Base-by-base conservation (phyloP, 2,329 filamentous ascomycete species). In the Dactylonectria macrodidyma region DNA sequence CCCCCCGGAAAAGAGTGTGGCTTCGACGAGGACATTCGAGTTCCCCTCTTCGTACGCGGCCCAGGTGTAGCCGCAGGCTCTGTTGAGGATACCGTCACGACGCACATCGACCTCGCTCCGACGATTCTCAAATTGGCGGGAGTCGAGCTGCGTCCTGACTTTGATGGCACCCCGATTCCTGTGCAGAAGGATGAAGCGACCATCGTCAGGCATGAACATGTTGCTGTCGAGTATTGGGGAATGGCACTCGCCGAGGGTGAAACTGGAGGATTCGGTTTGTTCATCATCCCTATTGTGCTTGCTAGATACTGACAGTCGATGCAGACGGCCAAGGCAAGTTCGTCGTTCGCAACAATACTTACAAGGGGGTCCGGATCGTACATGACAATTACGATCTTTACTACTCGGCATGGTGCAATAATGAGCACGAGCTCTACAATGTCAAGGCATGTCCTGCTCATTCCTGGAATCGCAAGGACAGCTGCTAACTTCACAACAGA, bases 331-430 rank as follows among this genome's bases (percentile, higher is more conserved):
- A 72, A 16, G 74, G 74, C 3, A 69, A 51, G 36, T 44, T 52
- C 3, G 19, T 46, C 0, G 60, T 74, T 3, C 50, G 60, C 2
- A 84, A 84, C 66, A 90, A 91, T 70, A 91, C 89, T 0, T 91
- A 91, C 81, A 91, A 91, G 78, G 85, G 83, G 0, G 71, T 90
- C 22, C 84, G 89, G n/a, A 78, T 91, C 6, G 81, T 89, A 4
- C 80, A 84, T 1, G 76, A 84, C 2, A 78, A 80, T 5, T 92
- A 92, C 73, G 88, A 86, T 72, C 76, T 92, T 5, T 89, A 90
- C 68, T 93, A 93, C 73, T 86, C 89, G 0, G 89, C 92, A 0
- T 93, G 91, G 90, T 93, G 91, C 74, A 91, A 81, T 14, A 89
- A 89, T 59, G 90, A 92, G 73, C 87, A 89, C 62, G 90, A 93